These are phyloP conservation scores for Lachnellula occidentalis DNA, from an alignment of 2,329 filamentous ascomycete genomes.

Conservation along the genomic window DNA sequence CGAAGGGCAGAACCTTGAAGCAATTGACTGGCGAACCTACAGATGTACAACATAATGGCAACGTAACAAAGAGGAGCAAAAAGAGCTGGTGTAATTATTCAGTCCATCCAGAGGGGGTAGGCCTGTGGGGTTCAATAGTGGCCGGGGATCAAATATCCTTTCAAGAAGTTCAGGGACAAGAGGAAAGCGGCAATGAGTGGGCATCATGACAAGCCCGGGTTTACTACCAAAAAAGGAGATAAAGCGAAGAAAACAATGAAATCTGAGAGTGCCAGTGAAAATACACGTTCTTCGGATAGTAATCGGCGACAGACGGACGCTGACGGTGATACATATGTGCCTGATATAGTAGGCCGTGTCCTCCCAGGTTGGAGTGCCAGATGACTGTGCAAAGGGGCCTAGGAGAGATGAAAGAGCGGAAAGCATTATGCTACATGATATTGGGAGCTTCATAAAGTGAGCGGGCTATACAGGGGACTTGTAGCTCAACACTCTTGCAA, in stretches of 20 bases:
- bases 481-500: too few relatives aligned
- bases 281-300: conserved; percentile 13
- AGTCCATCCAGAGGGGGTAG: conserved; percentile 21
- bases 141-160: conserved; percentile 8
- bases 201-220: conserved; percentile 25
- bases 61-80: not conserved
- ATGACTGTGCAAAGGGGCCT: conserved; percentile 21
- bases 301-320: conserved; percentile 8
- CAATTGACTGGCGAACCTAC: conserved; percentile 56
- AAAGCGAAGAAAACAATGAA: conserved; percentile 7
- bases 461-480: not conserved
- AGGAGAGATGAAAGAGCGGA: conserved; percentile 15
- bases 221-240: conserved; percentile 12
- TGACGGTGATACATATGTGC: conserved; percentile 15
- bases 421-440: conserved; percentile 27
- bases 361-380: conserved; percentile 25
- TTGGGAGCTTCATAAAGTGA: conserved; percentile 26
- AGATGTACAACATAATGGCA: conserved; percentile 3
- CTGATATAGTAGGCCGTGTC: conserved; percentile 4
- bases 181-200: conserved; percentile 20
- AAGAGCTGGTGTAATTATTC: conserved; percentile 5
- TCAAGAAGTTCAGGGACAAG: conserved; percentile 15
- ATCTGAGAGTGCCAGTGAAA: conserved; percentile 9
- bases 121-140: conserved; percentile 20
- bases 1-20: conserved; percentile 68